phyloP scores from a whole-genome alignment of 345 rosid genomes.

The Brassica napus region DNA sequence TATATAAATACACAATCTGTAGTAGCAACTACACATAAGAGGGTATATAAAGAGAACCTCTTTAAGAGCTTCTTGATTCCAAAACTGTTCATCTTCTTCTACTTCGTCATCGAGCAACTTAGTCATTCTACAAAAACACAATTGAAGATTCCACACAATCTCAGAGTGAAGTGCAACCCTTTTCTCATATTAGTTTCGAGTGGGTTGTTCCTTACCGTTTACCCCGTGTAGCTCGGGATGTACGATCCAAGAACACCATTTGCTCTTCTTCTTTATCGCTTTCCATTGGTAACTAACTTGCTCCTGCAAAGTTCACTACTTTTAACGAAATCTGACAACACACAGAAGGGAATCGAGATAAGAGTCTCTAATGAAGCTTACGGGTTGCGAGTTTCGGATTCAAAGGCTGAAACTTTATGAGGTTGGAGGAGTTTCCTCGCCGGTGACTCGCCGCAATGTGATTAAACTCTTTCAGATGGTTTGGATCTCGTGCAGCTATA shows the following conservation, averaged over 20 bases:
- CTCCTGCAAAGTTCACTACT: constrained; percentile 12
- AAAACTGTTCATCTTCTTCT: constrained; percentile 86
- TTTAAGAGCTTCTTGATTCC: constrained; percentile 96
- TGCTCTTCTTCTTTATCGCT: constrained; percentile 43
- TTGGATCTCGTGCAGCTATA: background rate
- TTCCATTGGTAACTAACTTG: constrained; percentile 44
- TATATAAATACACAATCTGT: background rate
- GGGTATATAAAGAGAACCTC: constrained; percentile 48
- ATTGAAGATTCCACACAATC: background rate
- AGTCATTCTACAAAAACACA: constrained; percentile 58
- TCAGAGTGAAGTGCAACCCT: background rate
- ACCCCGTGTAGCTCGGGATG: constrained; percentile 72
- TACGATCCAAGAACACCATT: constrained; percentile 64
- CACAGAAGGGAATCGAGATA: background rate
- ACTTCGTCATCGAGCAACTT: constrained; percentile 82
- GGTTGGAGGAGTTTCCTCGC: constrained; percentile 11
- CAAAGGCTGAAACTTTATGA: background rate
- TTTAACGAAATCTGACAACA: constrained; percentile 20
- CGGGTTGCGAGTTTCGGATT: background rate
- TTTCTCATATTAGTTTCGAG: background rate
- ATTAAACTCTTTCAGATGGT: constrained; percentile 1
- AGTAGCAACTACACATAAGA: background rate
- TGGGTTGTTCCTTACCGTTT: constrained; percentile 53
- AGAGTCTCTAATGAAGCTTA: background rate
- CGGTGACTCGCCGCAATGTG: constrained; percentile 29